Evolutionary conservation across 208 protist genomes (phyloP), one percentile per base, ranked within the genome.

Genomic region (Leishmania amazonensis): DNA sequence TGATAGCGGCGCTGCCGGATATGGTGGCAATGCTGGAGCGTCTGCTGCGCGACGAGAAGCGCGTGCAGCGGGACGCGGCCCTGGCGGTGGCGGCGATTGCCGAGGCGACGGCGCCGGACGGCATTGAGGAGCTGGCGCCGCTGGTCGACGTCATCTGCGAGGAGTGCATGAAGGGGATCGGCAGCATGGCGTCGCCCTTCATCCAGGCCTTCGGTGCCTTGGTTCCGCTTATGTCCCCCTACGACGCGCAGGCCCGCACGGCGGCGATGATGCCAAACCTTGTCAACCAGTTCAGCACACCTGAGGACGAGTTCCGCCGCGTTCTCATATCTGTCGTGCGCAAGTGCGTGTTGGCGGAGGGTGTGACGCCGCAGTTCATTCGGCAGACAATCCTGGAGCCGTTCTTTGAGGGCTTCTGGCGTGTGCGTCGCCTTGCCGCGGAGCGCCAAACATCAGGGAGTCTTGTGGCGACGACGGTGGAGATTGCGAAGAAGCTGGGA

Each of bases 281-380:
- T 6, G 96, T 99, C 64, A 95, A 93, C 71, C 91, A 98, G 79
- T 98, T 99, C 86, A 93, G 88, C 76, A 96, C 91, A 19, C 98
- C 98, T 19, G 99, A 99, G 84, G 98, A 99, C 76, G 99, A 99
- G 88, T 99, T 99, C 94, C 99, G 99, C 79, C 99, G 99, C 86
- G 99, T 99, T 81, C 94, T 99, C 65, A 92, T 99, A 35, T 99
- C 99, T 76, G 99, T 99, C 0, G 97, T 99, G 35, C 98, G 99
- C 72, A 98, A 99, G 88, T 99, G 99, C 90, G 97, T 99, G 11
- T 83, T 85, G 7, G 99, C 99, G 1, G 98, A 99, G 9, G 99
- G 99, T 76, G 98, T 99, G 11, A 94, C 97, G 38, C 83, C 96
- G 35, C 84, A 90, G 42, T 99, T 99, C 83, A 96, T 99, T 74